These are phyloP conservation scores for Parastagonospora avenae DNA, from an alignment of 2,329 filamentous ascomycete species.

Conservation along the genomic window DNA sequence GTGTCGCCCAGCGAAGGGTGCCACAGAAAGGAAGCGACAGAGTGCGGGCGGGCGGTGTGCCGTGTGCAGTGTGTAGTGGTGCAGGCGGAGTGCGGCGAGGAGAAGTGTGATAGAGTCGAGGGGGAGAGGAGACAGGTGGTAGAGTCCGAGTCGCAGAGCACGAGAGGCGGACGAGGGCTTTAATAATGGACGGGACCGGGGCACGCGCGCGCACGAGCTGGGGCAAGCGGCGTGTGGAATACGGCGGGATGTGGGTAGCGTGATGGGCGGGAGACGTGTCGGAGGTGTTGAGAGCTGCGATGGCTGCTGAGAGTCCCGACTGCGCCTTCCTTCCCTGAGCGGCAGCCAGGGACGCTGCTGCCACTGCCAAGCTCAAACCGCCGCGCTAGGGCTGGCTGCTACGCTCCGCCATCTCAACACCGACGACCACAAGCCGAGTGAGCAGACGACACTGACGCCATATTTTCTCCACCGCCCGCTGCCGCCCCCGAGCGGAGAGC, in stretches of 20 bases:
- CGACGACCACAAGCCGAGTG: slow-evolving; percentile 3
- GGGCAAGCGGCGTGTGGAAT: slow-evolving; percentile 12
- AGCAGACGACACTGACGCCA: slow-evolving; percentile 12
- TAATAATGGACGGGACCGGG: slow-evolving; percentile 24
- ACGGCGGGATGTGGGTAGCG: slow-evolving; percentile 2
- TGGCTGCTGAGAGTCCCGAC: slow-evolving; percentile 1
- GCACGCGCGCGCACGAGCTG: slow-evolving; percentile 16
- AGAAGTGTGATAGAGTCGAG: neutral
- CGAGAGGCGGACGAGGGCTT: slow-evolving; percentile 11
- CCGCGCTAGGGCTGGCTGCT: slow-evolving; percentile 1
- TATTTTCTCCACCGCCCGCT: slow-evolving; percentile 1
- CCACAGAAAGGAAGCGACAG: slow-evolving; percentile 17
- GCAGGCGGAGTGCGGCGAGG: slow-evolving; percentile 3
- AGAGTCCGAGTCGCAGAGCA: slow-evolving; percentile 1
- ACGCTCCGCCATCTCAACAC: slow-evolving; percentile 3
- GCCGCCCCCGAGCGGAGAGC: slow-evolving; percentile 8
- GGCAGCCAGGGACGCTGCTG: neutral
- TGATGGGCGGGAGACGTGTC: neutral
- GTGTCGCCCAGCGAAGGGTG: slow-evolving; percentile 3
- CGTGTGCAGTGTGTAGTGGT: slow-evolving; percentile 1
- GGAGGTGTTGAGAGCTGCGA: neutral
- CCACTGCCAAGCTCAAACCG: slow-evolving; percentile 6
- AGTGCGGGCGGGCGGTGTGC: slow-evolving; percentile 7
- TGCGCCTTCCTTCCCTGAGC: slow-evolving; percentile 3
- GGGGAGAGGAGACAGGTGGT: neutral